Evolutionary conservation across 331 rosid species (phyloP).

Genomic region (Pyracantha coccinea): DNA sequence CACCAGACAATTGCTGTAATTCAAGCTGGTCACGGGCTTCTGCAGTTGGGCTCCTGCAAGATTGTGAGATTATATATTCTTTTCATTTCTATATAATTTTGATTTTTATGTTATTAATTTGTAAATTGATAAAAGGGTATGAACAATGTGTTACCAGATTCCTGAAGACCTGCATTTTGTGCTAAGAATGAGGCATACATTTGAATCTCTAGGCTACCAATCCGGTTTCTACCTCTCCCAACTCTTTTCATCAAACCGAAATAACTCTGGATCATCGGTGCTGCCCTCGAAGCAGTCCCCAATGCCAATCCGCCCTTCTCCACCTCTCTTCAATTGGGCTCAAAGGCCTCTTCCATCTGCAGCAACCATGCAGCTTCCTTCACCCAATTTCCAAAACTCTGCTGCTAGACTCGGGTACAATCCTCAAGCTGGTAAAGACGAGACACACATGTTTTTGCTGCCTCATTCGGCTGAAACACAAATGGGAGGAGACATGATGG

Average conservation of each 20-base stretch:
- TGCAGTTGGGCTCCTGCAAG: slow-evolving; percentile 96
- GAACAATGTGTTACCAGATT: slow-evolving; percentile 35
- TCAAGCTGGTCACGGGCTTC: slow-evolving; percentile 99
- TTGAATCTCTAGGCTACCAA: slow-evolving; percentile 95
- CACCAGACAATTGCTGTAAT: slow-evolving; percentile 93
- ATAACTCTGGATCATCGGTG: slow-evolving; percentile 45
- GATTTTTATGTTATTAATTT: neutral
- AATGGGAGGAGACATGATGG: slow-evolving; percentile 75
- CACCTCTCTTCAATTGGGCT: slow-evolving; percentile 78
- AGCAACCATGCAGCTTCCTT: slow-evolving; percentile 52
- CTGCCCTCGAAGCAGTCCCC: slow-evolving; percentile 66
- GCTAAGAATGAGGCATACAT: slow-evolving; percentile 96
- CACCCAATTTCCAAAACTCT: slow-evolving; percentile 59
- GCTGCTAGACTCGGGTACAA: slow-evolving; percentile 44
- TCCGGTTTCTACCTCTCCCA: slow-evolving; percentile 95
- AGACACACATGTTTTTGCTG: slow-evolving; percentile 65
- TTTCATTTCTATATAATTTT: neutral
- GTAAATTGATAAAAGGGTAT: neutral
- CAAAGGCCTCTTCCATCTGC: slow-evolving; percentile 66
- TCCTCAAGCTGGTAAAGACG: slow-evolving; percentile 60
- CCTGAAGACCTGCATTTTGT: slow-evolving; percentile 95
- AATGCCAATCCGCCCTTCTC: slow-evolving; percentile 66
- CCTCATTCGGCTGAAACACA: slow-evolving; percentile 64
- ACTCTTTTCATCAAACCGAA: slow-evolving; percentile 85
- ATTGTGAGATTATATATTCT: slow-evolving; percentile 47